phyloP scores from a whole-genome alignment of 768 basidiomycete genomes.

The Lentinus tigrinus region DNA sequence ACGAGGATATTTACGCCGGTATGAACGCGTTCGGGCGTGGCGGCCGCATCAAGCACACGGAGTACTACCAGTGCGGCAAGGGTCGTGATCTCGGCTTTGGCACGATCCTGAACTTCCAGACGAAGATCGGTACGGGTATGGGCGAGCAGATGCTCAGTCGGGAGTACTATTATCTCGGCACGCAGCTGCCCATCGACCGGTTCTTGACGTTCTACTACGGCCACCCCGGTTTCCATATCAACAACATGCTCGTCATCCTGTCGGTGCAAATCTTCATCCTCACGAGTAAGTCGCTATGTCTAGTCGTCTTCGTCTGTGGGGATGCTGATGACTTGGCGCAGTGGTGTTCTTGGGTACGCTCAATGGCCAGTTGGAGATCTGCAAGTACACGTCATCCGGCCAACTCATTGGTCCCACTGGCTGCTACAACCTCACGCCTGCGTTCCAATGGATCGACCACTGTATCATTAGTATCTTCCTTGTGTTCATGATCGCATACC shows the following conservation, averaged over 20 bases:
- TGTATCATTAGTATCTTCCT: conserved; percentile 98
- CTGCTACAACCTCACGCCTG: conserved; percentile 92
- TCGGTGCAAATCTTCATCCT: conserved; percentile 95
- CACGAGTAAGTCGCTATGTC: conserved; percentile 58
- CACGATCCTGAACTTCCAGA: conserved; percentile 99
- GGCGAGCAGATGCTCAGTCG: conserved; percentile 99
- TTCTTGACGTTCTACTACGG: conserved; percentile 99
- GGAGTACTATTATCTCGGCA: conserved; percentile 98
- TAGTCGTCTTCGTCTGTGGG: background rate
- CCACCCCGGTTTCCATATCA: conserved; percentile 99
- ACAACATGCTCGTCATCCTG: conserved; percentile 98
- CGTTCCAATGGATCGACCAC: conserved; percentile 93
- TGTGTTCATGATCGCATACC: conserved; percentile 96
- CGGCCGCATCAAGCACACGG: conserved; percentile 96
- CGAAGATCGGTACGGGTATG: conserved; percentile 99
- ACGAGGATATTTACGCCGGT: conserved; percentile 99
- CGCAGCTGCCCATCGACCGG: conserved; percentile 95
- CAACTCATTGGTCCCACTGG: conserved; percentile 77
- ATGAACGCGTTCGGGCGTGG: conserved; percentile 98
- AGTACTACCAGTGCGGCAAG: conserved; percentile 99
- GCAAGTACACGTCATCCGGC: conserved; percentile 71
- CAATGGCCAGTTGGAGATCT: conserved; percentile 77
- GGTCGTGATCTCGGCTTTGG: conserved; percentile 99
- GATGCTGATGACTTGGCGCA: conserved; percentile 32
- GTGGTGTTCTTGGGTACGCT: conserved; percentile 96